These are phyloP conservation scores for Dactylonectria macrodidyma DNA, from an alignment of 2,329 filamentous ascomycete species.

Conservation along the genomic window DNA sequence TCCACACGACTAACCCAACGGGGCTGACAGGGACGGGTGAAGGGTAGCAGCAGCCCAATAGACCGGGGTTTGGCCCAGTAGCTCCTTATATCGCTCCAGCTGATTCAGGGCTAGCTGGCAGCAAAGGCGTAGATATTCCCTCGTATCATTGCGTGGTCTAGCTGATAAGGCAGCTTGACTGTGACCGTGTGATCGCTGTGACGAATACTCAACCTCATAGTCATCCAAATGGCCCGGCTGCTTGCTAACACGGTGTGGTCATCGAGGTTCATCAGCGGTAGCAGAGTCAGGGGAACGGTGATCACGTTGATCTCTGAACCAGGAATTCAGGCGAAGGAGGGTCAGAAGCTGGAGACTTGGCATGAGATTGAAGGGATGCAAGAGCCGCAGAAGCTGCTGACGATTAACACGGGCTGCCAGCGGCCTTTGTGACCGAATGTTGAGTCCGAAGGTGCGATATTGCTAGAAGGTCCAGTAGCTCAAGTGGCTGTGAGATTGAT, in stretches of 20 bases:
- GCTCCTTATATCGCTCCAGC: neutral
- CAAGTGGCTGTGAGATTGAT: no score
- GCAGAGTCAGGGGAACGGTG: no score
- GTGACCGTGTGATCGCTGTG: neutral
- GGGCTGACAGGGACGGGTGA: neutral
- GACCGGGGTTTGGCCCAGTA: neutral
- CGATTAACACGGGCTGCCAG: no score
- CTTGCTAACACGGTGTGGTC: neutral
- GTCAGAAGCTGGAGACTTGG: no score
- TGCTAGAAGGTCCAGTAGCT: no score
- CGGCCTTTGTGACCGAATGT: no score
- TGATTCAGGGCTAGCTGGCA: neutral
- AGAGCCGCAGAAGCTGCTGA: no score
- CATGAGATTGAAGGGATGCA: no score
- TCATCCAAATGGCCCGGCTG: neutral
- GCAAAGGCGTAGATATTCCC: neutral
- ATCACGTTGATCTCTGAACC: neutral
- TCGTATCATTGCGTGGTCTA: neutral
- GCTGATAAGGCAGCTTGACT: neutral
- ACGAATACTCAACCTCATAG: neutral
- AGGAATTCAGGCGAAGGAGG: neutral
- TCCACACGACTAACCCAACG: neutral
- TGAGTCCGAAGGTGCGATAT: no score
- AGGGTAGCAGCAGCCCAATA: constrained; percentile 1
- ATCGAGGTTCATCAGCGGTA: neutral